A percentile compares a stretch with the other conserved stretches of the same genome.
phyloP scores from a whole-genome alignment of 139 green algal species.

The Ettlia oleoabundans region DNA sequence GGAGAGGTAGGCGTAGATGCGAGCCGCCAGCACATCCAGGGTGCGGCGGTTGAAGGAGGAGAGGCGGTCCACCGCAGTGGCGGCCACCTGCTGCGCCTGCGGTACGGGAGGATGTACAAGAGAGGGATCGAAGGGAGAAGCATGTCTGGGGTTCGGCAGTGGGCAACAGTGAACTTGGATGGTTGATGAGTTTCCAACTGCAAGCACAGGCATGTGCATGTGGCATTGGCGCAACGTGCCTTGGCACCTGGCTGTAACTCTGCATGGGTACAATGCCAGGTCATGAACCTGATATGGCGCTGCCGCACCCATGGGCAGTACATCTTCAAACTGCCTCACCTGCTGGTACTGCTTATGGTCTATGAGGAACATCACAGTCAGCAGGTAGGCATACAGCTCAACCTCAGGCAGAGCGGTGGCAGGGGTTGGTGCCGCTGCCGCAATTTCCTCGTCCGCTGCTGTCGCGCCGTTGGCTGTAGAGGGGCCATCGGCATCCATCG shows the following conservation, averaged over 20 bases:
- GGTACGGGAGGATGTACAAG: no score
- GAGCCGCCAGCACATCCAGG: conserved; percentile 88
- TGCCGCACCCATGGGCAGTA: no score
- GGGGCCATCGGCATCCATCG: conserved; percentile 24
- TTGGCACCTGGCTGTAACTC: no score
- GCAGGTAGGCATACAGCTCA: conserved; percentile 86
- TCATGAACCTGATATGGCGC: no score
- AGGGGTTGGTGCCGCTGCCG: background rate
- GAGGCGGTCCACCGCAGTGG: conserved; percentile 65
- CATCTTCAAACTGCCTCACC: conserved; percentile 61
- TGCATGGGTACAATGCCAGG: no score
- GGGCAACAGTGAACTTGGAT: background rate
- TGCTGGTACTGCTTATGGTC: conserved; percentile 76
- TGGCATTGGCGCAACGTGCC: no score
- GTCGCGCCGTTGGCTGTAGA: conserved; percentile 7
- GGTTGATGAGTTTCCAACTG: no score
- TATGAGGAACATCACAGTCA: conserved; percentile 80
- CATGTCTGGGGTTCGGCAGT: background rate
- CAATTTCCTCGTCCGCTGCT: background rate
- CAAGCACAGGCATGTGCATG: no score
- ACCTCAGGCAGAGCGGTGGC: conserved; percentile 77
- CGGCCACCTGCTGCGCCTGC: conserved; percentile 45
- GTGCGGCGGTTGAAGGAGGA: conserved; percentile 88
- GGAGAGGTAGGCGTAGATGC: conserved; percentile 94
- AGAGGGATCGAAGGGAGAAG: background rate